Conservation (phyloP, 2,329 filamentous ascomycete genomes). For the Shiraia sp. region DNA sequence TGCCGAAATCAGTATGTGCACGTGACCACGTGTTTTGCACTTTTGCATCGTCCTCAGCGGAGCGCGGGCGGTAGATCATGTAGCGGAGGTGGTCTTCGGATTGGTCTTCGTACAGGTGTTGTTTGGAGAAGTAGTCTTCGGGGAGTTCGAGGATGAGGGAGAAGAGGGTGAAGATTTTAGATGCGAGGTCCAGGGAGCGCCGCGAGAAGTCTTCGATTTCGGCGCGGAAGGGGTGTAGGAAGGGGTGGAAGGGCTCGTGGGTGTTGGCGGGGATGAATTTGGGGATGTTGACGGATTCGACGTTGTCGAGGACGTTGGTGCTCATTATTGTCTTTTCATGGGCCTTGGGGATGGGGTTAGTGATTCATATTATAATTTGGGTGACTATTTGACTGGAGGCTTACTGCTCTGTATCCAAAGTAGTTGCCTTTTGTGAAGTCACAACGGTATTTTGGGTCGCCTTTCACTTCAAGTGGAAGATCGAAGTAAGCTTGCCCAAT, state of each 20-base stretch:
- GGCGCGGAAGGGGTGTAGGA: slow-evolving; percentile 24
- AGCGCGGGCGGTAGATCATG: slow-evolving; percentile 50
- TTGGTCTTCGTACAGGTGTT: slow-evolving; percentile 42
- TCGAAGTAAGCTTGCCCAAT: slow-evolving; percentile 38
- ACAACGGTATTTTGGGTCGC: slow-evolving; percentile 31
- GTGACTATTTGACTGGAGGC: too few relatives aligned
- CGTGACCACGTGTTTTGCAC: slow-evolving; percentile 50
- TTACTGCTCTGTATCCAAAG: slow-evolving; percentile 35
- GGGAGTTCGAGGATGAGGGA: slow-evolving; percentile 47
- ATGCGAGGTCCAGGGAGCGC: slow-evolving; percentile 27
- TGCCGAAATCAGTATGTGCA: slow-evolving; percentile 55
- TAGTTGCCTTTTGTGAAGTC: slow-evolving; percentile 37
- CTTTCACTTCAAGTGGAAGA: slow-evolving; percentile 34
- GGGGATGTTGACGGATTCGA: slow-evolving; percentile 38
- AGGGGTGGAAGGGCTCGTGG: slow-evolving; percentile 31
- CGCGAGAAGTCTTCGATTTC: slow-evolving; percentile 37
- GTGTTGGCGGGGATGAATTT: slow-evolving; percentile 33
- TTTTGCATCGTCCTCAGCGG: slow-evolving; percentile 42
- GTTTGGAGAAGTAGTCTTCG: slow-evolving; percentile 42
- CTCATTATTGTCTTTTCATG: slow-evolving; percentile 38
- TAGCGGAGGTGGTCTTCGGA: slow-evolving; percentile 48
- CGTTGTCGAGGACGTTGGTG: slow-evolving; percentile 37
- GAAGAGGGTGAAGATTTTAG: slow-evolving; percentile 46
- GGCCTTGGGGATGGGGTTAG: slow-evolving; percentile 5
- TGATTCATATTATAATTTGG: too few relatives aligned